A percentile compares a stretch with the other conserved stretches of the same genome.
Conservation (phyloP, 2,329 filamentous ascomycete species). For the Pseudocercospora macadamiae region DNA sequence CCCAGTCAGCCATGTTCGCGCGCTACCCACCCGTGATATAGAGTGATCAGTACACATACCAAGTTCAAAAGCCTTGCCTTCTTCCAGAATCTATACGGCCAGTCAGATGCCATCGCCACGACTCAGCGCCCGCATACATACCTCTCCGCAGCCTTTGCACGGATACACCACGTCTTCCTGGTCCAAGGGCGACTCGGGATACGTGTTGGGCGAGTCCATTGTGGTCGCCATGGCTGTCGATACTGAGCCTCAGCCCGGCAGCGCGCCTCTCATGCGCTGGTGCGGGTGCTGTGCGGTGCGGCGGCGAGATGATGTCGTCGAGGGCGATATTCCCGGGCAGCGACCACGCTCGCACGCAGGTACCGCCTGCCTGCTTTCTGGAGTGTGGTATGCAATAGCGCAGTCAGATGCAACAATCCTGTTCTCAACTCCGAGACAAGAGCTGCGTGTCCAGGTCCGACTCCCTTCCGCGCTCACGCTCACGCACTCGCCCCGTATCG, state of each 20-base stretch:
- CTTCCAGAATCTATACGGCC: slow-evolving; percentile 78
- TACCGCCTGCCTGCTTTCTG: background rate
- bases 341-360: background rate
- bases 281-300: no score
- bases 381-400: no score
- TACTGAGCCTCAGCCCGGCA: slow-evolving; percentile 17
- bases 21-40: background rate
- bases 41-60: slow-evolving; percentile 56
- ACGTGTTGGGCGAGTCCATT: slow-evolving; percentile 63
- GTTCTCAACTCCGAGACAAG: no score
- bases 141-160: slow-evolving; percentile 92
- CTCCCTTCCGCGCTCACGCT: background rate
- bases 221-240: slow-evolving; percentile 26
- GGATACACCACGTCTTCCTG: slow-evolving; percentile 79
- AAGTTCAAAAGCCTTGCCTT: slow-evolving; percentile 97
- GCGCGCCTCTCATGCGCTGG: slow-evolving; percentile 13
- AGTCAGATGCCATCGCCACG: slow-evolving; percentile 14
- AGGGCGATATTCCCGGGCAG: background rate
- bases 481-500: background rate
- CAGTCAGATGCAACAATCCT: no score
- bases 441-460: background rate
- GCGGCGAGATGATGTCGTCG: background rate
- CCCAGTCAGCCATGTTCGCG: slow-evolving; percentile 11
- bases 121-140: slow-evolving; percentile 43
- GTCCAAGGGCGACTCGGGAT: slow-evolving; percentile 69